phyloP scores from a whole-genome alignment of 2,329 filamentous ascomycete genomes.

The Colletotrichum cordylinicola region DNA sequence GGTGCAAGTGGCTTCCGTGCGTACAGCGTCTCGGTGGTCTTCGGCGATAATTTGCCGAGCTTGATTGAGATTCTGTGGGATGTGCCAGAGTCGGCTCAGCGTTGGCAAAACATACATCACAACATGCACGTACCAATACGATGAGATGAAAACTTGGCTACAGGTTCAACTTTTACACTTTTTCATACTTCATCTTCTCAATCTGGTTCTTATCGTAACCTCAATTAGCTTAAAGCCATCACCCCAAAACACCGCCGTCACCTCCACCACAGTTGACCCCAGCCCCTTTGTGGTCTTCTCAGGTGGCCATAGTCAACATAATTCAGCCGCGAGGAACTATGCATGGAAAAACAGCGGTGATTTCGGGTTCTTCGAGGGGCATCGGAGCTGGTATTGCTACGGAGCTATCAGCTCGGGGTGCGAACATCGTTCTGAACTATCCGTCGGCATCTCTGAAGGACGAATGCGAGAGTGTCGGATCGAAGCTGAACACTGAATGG shows the following conservation, averaged over 20 bases:
- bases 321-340: neutral
- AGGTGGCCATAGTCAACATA: neutral
- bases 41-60: neutral
- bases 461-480: neutral
- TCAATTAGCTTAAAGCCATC: neutral
- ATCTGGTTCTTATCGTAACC: neutral
- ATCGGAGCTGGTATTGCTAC: constrained; percentile 50
- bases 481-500: neutral
- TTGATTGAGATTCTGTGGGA: neutral
- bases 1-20: neutral
- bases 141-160: neutral
- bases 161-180: neutral
- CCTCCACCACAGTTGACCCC: neutral
- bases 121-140: neutral
- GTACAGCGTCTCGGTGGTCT: neutral
- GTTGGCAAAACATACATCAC: neutral
- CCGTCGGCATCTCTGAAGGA: constrained; percentile 32
- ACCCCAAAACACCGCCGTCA: neutral
- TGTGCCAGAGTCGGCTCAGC: neutral
- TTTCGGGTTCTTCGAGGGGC: constrained; percentile 49
- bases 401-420: constrained; percentile 50
- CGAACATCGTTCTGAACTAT: constrained; percentile 55
- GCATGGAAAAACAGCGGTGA: constrained; percentile 53
- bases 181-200: neutral
- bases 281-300: neutral